phyloP scores from a whole-genome alignment of 2,329 filamentous ascomycete species.

The Aspergillus fijiensis region DNA sequence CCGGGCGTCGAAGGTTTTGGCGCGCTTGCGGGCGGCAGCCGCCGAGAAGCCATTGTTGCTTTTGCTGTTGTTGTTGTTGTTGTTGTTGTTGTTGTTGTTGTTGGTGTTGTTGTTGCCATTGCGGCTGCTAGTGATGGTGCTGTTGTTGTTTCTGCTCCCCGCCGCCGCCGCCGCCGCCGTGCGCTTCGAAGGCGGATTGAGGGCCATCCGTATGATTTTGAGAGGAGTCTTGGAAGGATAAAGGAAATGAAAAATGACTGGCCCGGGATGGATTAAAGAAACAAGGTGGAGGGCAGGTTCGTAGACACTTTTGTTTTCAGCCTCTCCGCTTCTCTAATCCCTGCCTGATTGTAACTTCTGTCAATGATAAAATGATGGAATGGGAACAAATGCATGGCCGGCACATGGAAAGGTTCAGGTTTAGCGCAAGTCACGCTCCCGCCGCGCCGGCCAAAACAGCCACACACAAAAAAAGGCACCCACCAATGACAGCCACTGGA shows the following conservation, averaged over 20 bases:
- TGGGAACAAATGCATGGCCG: neutral
- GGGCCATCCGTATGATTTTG: slow-evolving; percentile 30
- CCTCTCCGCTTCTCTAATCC: neutral
- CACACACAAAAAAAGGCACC: slow-evolving; percentile 12
- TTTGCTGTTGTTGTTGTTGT: neutral
- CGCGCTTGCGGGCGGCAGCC: slow-evolving; percentile 41
- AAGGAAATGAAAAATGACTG: neutral
- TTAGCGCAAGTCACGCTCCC: slow-evolving; percentile 24
- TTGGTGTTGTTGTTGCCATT: slow-evolving; percentile 5
- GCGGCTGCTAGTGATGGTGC: neutral
- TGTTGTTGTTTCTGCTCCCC: neutral
- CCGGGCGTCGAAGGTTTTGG: slow-evolving; percentile 45
- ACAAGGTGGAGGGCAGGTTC: neutral
- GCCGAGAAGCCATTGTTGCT: slow-evolving; percentile 16
- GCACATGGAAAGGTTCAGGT: slow-evolving; percentile 20
- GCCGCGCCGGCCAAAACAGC: slow-evolving; percentile 18
- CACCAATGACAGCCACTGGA: slow-evolving; percentile 16
- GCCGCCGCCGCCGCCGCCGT: slow-evolving; percentile 15
- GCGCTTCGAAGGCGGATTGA: slow-evolving; percentile 30
- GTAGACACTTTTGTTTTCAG: neutral
- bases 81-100: neutral
- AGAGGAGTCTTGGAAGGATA: too few relatives aligned
- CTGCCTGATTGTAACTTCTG: neutral
- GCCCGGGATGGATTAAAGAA: too few relatives aligned
- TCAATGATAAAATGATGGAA: neutral